These are phyloP conservation scores for Psidium friedrichsthalianum DNA, from an alignment of 345 rosid species.

Conservation along the genomic window DNA sequence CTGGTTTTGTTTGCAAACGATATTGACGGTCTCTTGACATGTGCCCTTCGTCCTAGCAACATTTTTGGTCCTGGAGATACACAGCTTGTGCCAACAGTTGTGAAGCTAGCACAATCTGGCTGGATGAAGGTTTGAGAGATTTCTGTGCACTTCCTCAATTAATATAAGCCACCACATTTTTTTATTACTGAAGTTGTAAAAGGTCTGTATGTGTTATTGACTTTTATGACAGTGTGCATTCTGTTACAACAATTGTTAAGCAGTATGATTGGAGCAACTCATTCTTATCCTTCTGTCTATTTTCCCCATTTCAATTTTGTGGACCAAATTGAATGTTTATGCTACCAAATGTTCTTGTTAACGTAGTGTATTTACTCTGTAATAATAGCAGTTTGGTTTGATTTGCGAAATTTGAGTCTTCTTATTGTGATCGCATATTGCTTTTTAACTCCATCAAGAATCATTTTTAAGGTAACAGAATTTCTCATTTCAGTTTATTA, in stretches of 20 bases:
- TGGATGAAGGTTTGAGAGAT: constrained; percentile 60
- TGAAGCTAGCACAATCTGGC: constrained; percentile 64
- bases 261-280: not conserved
- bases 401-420: not conserved
- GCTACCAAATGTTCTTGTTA: not conserved
- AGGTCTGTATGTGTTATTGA: not conserved
- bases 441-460: not conserved
- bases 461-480: constrained; percentile 15
- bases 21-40: constrained; percentile 73
- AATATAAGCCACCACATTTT: not conserved
- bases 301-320: not conserved
- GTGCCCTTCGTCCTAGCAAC: constrained; percentile 84
- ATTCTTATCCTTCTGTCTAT: not conserved
- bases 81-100: constrained; percentile 41
- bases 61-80: constrained; percentile 85
- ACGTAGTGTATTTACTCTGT: not conserved
- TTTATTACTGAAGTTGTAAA: not conserved
- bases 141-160: not conserved
- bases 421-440: not conserved
- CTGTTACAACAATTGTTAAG: not conserved
- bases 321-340: not conserved
- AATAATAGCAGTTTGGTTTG: not conserved
- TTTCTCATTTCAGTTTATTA: constrained; percentile 67
- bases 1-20: constrained; percentile 62
- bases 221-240: not conserved